phyloP scores from a whole-genome alignment of 345 rosid species.

The Brassica incana region DNA sequence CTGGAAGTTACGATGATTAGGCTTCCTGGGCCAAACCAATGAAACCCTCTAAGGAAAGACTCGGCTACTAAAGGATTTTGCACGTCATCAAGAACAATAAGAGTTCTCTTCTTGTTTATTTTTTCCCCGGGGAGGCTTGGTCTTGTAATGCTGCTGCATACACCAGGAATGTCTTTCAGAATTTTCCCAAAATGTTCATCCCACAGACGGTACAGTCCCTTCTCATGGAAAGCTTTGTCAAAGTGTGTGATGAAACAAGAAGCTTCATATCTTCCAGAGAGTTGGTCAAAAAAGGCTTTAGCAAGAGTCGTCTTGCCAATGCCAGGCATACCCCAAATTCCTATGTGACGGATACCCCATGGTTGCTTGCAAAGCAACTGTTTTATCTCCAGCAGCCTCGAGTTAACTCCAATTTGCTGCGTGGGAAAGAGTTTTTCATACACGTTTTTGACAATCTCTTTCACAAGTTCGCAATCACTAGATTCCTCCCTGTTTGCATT shows the following conservation, averaged over 20 bases:
- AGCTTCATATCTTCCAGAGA: no score
- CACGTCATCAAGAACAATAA: conserved; percentile 31
- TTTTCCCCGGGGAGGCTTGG: not conserved
- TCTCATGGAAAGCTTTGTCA: not conserved
- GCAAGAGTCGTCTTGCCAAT: not conserved
- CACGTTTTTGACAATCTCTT: conserved; percentile 18
- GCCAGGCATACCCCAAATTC: conserved; percentile 34
- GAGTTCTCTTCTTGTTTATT: conserved; percentile 7
- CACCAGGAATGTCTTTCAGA: not conserved
- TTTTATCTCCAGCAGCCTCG: not conserved
- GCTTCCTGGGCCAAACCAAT: conserved; percentile 23
- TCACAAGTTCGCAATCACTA: conserved; percentile 2
- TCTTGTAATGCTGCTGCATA: no score
- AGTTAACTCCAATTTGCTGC: not conserved
- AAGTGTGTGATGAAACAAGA: not conserved
- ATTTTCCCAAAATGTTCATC: not conserved
- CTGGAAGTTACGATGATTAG: conserved; percentile 16
- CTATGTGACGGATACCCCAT: conserved; percentile 3
- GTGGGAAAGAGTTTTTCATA: not conserved
- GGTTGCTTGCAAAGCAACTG: not conserved
- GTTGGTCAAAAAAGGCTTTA: no score
- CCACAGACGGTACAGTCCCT: not conserved
- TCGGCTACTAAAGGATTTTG: not conserved
- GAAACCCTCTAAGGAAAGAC: conserved; percentile 12
- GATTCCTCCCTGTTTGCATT: conserved; percentile 12